Evolutionary conservation across 192 early-diverging fungal genomes (phyloP).

Genomic region (Coemansia sp.): DNA sequence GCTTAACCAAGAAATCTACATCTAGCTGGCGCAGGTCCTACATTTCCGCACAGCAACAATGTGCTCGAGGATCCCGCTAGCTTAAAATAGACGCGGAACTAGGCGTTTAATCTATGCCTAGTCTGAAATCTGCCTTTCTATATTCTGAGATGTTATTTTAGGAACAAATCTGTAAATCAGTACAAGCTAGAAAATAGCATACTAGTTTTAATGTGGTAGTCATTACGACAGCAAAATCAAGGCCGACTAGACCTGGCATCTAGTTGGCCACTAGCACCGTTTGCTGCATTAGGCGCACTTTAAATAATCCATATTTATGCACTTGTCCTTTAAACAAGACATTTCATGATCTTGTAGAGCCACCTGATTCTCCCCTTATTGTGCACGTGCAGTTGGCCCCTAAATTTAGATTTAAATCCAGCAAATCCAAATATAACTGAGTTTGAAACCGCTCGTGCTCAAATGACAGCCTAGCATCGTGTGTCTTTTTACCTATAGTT

Average conservation of each 20-base stretch:
- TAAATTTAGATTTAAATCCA: neutral
- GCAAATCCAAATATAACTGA: neutral
- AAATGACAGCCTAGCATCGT: neutral
- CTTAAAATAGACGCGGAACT: slow-evolving; percentile 5
- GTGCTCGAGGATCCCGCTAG: neutral
- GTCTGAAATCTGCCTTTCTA: neutral
- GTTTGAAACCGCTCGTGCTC: neutral
- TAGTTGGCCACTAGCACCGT: neutral
- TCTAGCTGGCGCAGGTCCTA: neutral
- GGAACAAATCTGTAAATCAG: neutral
- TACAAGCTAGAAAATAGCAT: neutral
- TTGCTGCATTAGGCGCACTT: neutral
- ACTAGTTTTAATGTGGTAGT: neutral
- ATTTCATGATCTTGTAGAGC: too few relatives aligned
- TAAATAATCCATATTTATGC: neutral
- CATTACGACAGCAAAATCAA: neutral
- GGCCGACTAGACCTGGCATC: neutral
- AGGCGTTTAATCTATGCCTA: neutral
- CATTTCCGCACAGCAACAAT: slow-evolving; percentile 5
- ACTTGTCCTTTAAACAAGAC: too few relatives aligned
- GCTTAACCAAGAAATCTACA: neutral
- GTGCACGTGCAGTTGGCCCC: neutral
- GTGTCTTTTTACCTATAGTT: neutral
- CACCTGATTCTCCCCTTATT: neutral
- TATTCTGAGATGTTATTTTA: slow-evolving; percentile 11